Conservation (phyloP, 495 filamentous ascomycete species). For the Elasticomyces elasticus region DNA sequence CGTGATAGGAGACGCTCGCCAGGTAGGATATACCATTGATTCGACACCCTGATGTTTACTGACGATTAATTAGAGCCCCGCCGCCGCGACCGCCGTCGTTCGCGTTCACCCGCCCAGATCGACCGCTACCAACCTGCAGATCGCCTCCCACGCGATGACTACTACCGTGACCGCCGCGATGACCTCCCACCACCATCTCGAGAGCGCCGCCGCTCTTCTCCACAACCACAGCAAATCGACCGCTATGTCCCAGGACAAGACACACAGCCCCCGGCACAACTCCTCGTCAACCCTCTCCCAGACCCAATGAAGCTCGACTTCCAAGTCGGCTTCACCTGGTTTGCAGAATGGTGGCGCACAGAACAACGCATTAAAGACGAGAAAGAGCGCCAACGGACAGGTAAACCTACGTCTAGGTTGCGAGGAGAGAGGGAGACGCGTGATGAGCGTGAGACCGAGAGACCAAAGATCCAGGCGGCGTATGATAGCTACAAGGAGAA, state of each 20-base stretch:
- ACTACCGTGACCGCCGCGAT: slow-evolving; percentile 51
- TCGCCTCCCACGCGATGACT: slow-evolving; percentile 52
- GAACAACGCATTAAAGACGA: slow-evolving; percentile 83
- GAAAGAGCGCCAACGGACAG: slow-evolving; percentile 65
- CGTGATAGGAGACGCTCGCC: slow-evolving; percentile 17
- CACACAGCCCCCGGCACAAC: slow-evolving; percentile 39
- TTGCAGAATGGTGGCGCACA: slow-evolving; percentile 89
- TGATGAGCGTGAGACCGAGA: slow-evolving; percentile 82
- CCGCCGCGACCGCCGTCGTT: slow-evolving; percentile 43
- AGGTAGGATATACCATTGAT: not conserved
- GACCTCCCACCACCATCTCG: slow-evolving; percentile 33
- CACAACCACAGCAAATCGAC: slow-evolving; percentile 69
- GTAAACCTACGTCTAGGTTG: slow-evolving; percentile 53
- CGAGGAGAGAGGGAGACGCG: slow-evolving; percentile 66
- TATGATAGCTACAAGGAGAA: slow-evolving; percentile 95
- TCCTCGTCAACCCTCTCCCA: slow-evolving; percentile 61
- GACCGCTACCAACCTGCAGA: slow-evolving; percentile 40
- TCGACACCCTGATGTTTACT: not conserved
- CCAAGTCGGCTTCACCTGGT: slow-evolving; percentile 93
- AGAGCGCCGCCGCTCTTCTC: slow-evolving; percentile 53
- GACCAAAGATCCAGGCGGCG: slow-evolving; percentile 77
- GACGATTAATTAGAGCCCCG: slow-evolving; percentile 54
- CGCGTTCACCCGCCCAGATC: slow-evolving; percentile 39
- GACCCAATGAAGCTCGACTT: slow-evolving; percentile 80
- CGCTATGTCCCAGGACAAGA: slow-evolving; percentile 90